Conservation (phyloP, 2,329 filamentous ascomycete species). For the Rosellinia necatrix region DNA sequence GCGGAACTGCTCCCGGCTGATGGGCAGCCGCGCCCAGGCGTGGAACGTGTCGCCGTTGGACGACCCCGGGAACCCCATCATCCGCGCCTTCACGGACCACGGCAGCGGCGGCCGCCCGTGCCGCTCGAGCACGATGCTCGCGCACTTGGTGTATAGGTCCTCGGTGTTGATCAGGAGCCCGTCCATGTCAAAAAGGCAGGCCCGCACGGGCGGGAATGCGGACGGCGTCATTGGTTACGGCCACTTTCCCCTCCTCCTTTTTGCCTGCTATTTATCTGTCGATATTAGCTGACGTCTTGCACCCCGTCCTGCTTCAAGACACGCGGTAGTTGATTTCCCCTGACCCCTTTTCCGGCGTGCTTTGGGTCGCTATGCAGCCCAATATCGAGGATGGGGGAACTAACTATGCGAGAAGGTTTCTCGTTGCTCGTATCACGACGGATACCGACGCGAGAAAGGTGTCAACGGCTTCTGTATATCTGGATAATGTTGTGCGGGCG, state of each 20-base stretch:
- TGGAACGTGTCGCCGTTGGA: slow-evolving; percentile 43
- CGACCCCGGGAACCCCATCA: slow-evolving; percentile 65
- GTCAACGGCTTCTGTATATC: neutral
- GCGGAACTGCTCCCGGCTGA: slow-evolving; percentile 63
- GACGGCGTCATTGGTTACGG: neutral
- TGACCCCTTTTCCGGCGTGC: neutral
- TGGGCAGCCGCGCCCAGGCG: slow-evolving; percentile 72
- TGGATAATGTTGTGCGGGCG: neutral
- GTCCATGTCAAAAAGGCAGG: slow-evolving; percentile 82
- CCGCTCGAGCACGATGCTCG: slow-evolving; percentile 67
- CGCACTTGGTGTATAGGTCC: slow-evolving; percentile 70
- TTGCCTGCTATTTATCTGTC: neutral
- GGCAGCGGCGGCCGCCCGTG: slow-evolving; percentile 66
- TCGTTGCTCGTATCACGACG: too few relatives aligned
- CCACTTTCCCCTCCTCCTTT: neutral
- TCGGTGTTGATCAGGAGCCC: slow-evolving; percentile 76
- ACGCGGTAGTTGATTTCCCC: neutral
- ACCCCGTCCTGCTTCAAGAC: too few relatives aligned
- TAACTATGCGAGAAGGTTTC: neutral
- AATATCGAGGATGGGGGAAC: neutral
- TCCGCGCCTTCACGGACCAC: slow-evolving; percentile 74
- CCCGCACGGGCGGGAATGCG: slow-evolving; percentile 59
- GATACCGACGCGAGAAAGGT: neutral
- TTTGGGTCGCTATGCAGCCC: neutral
- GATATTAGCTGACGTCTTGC: neutral